Evolutionary conservation across 106 monocot species (phyloP), one percentile per base, ranked within the genome.

Genomic region (Dendrobium chrysotoxum): DNA sequence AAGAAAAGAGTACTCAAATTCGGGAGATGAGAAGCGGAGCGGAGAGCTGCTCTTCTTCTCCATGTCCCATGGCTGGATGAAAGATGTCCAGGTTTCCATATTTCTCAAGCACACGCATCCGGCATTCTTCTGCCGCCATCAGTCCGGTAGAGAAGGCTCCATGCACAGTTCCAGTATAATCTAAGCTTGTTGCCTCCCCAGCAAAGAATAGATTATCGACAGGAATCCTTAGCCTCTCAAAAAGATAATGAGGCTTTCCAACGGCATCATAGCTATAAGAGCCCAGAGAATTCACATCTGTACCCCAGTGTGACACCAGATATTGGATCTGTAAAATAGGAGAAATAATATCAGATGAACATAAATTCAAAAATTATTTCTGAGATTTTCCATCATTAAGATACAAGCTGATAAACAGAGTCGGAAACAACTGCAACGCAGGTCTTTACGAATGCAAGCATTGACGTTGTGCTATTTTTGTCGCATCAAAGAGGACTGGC

Each of bases 201-300:
- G 94, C 94, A 68, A 98, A 98, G 89, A 98, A 98, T 20, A 98
- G 89, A 76, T 98, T 98, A 86, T 98, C 98, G 12, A 98, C 94
- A 7, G 98, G 98, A 65, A 92, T 88, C 11, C 98, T 81, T n/a
- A 98, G 83, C 85, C 84, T 80, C 87, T 95, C 98, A n/a, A 84
- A 91, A 15, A 92, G 85, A 31, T 84, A 83, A 61, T 88, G 89
- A 20, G 92, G 54, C 80, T 91, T 94, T 46, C 89, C 89, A 15
- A 98, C 89, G 5, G 81, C 77, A n/a, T 89, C 92, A 40, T 92
- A 94, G 72, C 86, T 92, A 81, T 98, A 98, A 17, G 98, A 90
- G 46, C 94, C 98, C 8, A 92, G 89, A 8, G 98, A 88, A 57
- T 91, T 89, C 47, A 64, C 85, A 79, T 98, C 92, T 6, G 92